Base-by-base conservation (phyloP, 1,284 basidiomycete genomes). In the Clitocybe nebularis region DNA sequence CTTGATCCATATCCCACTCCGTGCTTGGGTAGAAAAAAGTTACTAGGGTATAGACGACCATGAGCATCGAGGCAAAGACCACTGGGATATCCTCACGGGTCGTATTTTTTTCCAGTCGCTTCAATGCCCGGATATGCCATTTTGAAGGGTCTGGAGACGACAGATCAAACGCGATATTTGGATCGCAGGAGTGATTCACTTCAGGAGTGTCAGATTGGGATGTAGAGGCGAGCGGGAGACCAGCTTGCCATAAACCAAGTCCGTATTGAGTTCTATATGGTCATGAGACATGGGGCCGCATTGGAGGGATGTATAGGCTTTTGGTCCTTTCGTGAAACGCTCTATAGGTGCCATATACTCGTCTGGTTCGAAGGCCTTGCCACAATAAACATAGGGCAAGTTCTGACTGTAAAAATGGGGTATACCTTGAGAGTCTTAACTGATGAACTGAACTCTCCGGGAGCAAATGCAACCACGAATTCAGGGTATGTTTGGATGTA, bases 1-100 rank as follows among this genome's bases (percentile, higher is more conserved):
- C 70, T 53, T 80, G 78, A 9, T 71, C 78, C 81, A 85, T 84
- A 41, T 79, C 71, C 81, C 82, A 85, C 57, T 85, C 82, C 5
- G 80, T 84, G 49, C 72, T 75, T 10, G 81, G 81, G 58, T 85
- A 84, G 57, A 83, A 84, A 58, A 78, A 84, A 52, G 57, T 79
- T 58, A 59, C 80, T 78, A 41, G n/a, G n/a, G n/a, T n/a, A n/a
- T n/a, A n/a, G n/a, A n/a, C n/a, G n/a, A n/a, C n/a, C n/a, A n/a
- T n/a, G n/a, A n/a, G n/a, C n/a, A n/a, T n/a, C n/a, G n/a, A n/a
- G n/a, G n/a, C n/a, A n/a, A n/a, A n/a, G n/a, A n/a, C n/a, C n/a
- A n/a, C n/a, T n/a, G n/a, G 51, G 41, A 8, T 19, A 22, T 34
- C 52, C 49, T 63, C 63, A 61, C 70, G 53, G 1, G 74, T 57